These are phyloP conservation scores for Lactarius akahatsu DNA, from an alignment of 768 basidiomycete species.

Conservation along the genomic window DNA sequence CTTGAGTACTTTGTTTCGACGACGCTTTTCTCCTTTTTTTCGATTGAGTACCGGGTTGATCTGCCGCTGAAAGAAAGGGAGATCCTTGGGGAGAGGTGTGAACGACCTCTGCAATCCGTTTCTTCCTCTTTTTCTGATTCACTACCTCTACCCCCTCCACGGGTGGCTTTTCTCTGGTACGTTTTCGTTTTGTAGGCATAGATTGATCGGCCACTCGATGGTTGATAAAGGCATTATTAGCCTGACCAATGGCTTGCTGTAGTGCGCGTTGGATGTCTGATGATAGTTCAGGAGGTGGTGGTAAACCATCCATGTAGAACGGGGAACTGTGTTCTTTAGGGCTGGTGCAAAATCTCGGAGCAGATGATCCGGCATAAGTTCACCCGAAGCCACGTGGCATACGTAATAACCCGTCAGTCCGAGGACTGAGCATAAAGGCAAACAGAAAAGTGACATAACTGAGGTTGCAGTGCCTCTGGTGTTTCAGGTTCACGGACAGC, in stretches of 20 bases:
- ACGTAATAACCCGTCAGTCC: too few relatives aligned
- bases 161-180: constrained; percentile 33
- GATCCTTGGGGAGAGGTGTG: constrained; percentile 1
- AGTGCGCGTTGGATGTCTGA: constrained; percentile 51
- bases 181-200: constrained; percentile 38
- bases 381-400: constrained; percentile 15
- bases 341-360: constrained; percentile 15
- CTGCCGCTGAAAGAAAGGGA: neutral
- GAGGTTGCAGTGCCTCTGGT: too few relatives aligned
- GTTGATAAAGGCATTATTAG: constrained; percentile 41
- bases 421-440: too few relatives aligned
- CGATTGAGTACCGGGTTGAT: constrained; percentile 24
- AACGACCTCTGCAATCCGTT: constrained; percentile 26
- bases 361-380: neutral
- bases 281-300: constrained; percentile 33
- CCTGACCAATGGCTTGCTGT: constrained; percentile 49
- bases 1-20: constrained; percentile 27
- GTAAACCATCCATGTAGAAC: constrained; percentile 18
- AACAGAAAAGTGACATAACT: too few relatives aligned
- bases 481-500: too few relatives aligned
- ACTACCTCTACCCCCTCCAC: constrained; percentile 9
- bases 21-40: constrained; percentile 39
- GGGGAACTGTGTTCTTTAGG: constrained; percentile 12
- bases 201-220: constrained; percentile 30
- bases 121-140: constrained; percentile 40